Evolutionary conservation across 805 yeast species (phyloP).

Genomic region (Deakozyma indianensis): DNA sequence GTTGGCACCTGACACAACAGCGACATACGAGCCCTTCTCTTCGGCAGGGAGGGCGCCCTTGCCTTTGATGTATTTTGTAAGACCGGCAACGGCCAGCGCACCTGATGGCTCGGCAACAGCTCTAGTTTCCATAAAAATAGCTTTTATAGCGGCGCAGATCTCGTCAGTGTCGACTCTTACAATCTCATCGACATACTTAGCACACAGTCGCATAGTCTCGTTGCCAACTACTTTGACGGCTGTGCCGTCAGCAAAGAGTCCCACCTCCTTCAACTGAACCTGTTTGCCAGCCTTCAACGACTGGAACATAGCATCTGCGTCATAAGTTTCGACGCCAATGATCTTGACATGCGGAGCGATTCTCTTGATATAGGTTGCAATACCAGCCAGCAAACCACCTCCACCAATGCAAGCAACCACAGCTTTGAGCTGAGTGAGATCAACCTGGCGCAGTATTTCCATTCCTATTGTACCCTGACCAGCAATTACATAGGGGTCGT

Average conservation of each 20-base stretch:
- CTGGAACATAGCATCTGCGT: slow-evolving; percentile 83
- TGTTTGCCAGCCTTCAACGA: slow-evolving; percentile 45
- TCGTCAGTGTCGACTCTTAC: slow-evolving; percentile 82
- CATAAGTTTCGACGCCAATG: slow-evolving; percentile 91
- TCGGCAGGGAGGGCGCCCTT: slow-evolving; percentile 33
- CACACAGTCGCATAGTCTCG: slow-evolving; percentile 75
- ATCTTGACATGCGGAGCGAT: slow-evolving; percentile 95
- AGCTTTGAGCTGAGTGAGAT: slow-evolving; percentile 63
- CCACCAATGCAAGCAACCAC: slow-evolving; percentile 94
- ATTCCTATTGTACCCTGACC: slow-evolving; percentile 98
- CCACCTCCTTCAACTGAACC: slow-evolving; percentile 54
- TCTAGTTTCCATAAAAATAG: slow-evolving; percentile 90
- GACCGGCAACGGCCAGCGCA: slow-evolving; percentile 90
- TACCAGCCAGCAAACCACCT: slow-evolving; percentile 89
- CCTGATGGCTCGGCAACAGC: slow-evolving; percentile 94
- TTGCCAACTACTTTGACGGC: slow-evolving; percentile 85
- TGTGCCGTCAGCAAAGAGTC: slow-evolving; percentile 97
- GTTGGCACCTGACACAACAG: slow-evolving; percentile 90
- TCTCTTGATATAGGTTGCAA: slow-evolving; percentile 79
- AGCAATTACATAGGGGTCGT: slow-evolving; percentile 95
- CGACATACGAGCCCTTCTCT: slow-evolving; percentile 61
- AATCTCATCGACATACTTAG: slow-evolving; percentile 76
- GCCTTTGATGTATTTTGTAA: slow-evolving; percentile 60
- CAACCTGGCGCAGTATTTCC: slow-evolving; percentile 80
- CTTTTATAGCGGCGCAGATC: slow-evolving; percentile 93